Percentiles rank a stretch among this genome's conserved stretches.
phyloP scores from a whole-genome alignment of 2,329 filamentous ascomycete genomes.

The Phaeosphaeria sp. region DNA sequence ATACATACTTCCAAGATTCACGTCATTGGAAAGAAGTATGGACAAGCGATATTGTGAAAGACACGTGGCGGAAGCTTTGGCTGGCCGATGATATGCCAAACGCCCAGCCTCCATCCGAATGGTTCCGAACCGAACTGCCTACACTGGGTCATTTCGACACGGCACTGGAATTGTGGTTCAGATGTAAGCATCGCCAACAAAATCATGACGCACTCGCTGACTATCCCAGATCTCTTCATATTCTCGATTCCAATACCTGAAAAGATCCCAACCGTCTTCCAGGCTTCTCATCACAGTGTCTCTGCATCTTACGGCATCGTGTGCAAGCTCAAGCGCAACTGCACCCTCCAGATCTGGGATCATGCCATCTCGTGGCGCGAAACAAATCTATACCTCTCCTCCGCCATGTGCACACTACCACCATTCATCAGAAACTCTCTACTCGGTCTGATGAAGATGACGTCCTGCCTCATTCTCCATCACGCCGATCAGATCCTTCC shows the following conservation, averaged over 20 bases:
- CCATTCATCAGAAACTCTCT: constrained; percentile 50
- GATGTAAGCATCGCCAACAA: constrained; percentile 38
- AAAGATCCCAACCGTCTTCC: constrained; percentile 65
- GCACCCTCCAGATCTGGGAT: constrained; percentile 68
- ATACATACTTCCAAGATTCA: constrained; percentile 53
- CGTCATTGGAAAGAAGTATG: constrained; percentile 56
- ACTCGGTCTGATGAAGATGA: constrained; percentile 49
- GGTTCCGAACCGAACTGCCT: constrained; percentile 55
- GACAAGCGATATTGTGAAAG: constrained; percentile 55
- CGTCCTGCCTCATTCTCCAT: constrained; percentile 50
- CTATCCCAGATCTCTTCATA: constrained; percentile 55
- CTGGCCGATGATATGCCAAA: constrained; percentile 53
- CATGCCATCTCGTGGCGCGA: constrained; percentile 69
- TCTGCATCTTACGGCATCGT: constrained; percentile 67
- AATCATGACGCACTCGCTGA: constrained; percentile 14
- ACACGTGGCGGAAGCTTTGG: constrained; percentile 56
- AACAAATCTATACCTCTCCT: constrained; percentile 51
- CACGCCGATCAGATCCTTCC: constrained; percentile 63
- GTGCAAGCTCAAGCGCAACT: constrained; percentile 66
- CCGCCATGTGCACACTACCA: constrained; percentile 50
- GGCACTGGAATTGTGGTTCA: constrained; percentile 55
- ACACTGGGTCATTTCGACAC: constrained; percentile 56
- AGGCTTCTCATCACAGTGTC: constrained; percentile 68
- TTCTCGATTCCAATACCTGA: constrained; percentile 65
- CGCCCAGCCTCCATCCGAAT: constrained; percentile 50